Conservation (phyloP, 2,329 filamentous ascomycete species). For the Diaporthe sp. region DNA sequence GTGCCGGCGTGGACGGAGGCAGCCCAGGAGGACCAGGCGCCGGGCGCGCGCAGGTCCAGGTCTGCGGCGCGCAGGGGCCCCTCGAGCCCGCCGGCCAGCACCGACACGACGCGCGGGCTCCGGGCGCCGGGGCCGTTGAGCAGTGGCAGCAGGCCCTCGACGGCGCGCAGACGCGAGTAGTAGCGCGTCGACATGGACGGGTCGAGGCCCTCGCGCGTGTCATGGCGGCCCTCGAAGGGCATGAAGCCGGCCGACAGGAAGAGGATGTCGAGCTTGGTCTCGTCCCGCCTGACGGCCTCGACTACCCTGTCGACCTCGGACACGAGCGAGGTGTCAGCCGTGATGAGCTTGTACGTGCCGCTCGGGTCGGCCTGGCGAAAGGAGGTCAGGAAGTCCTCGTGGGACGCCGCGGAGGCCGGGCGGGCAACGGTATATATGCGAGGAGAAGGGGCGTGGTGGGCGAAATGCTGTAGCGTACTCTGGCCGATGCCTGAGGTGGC, state of each 20-base stretch:
- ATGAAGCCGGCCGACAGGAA: background rate
- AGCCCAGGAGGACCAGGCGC: background rate
- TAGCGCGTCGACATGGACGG: conserved; percentile 1
- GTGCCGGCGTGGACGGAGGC: background rate
- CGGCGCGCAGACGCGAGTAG: background rate
- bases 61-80: background rate
- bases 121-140: background rate
- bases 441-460: conserved; percentile 5
- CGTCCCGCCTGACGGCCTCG: background rate
- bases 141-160: background rate
- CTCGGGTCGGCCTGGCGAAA: background rate
- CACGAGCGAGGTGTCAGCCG: conserved; percentile 4
- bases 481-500: conserved; percentile 1
- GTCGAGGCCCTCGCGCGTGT: background rate
- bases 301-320: conserved; percentile 1
- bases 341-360: conserved; percentile 3
- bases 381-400: background rate
- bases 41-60: background rate
- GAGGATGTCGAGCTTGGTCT: background rate
- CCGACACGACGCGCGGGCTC: background rate
- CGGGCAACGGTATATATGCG: conserved; percentile 1
- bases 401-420: background rate
- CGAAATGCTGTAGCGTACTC: background rate
- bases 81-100: conserved; percentile 3
- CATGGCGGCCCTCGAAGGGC: background rate